These are phyloP conservation scores for Hansfordia pulvinata DNA, from an alignment of 2,329 filamentous ascomycete species.

Conservation along the genomic window DNA sequence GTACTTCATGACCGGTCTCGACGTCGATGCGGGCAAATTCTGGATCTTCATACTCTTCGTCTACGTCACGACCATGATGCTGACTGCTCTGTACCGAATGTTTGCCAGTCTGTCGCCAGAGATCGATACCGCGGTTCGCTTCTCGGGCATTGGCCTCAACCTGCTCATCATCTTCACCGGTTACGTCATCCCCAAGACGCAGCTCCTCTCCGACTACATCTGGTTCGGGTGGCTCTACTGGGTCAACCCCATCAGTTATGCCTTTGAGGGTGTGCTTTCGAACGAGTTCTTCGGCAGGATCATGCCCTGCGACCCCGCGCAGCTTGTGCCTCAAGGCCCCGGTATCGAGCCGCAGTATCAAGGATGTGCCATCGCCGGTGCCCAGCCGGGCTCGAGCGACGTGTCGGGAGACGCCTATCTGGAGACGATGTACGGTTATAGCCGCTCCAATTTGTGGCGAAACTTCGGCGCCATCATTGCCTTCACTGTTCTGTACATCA, in stretches of 20 bases:
- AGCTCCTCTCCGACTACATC: constrained; percentile 50
- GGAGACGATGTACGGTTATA: constrained; percentile 36
- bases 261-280: constrained; percentile 52
- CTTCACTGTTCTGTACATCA: constrained; percentile 60
- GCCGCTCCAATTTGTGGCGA: constrained; percentile 49
- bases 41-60: constrained; percentile 35
- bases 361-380: constrained; percentile 41
- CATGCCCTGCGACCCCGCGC: constrained; percentile 33
- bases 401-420: constrained; percentile 46
- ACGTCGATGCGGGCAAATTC: constrained; percentile 37
- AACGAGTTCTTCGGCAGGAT: constrained; percentile 55
- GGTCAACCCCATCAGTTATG: constrained; percentile 56
- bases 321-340: constrained; percentile 35
- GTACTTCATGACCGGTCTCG: constrained; percentile 52
- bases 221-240: constrained; percentile 53
- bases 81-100: constrained; percentile 44
- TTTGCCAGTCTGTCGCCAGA: constrained; percentile 40
- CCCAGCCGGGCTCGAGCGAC: constrained; percentile 27
- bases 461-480: constrained; percentile 70
- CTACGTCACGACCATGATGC: constrained; percentile 31
- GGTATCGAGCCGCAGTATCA: constrained; percentile 24
- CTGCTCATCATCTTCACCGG: constrained; percentile 48
- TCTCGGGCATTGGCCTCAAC: constrained; percentile 34
- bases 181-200: constrained; percentile 45
- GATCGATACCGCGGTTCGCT: constrained; percentile 46